These are phyloP conservation scores for Logfia minima DNA, from an alignment of 129 eudicot species.

Conservation along the genomic window DNA sequence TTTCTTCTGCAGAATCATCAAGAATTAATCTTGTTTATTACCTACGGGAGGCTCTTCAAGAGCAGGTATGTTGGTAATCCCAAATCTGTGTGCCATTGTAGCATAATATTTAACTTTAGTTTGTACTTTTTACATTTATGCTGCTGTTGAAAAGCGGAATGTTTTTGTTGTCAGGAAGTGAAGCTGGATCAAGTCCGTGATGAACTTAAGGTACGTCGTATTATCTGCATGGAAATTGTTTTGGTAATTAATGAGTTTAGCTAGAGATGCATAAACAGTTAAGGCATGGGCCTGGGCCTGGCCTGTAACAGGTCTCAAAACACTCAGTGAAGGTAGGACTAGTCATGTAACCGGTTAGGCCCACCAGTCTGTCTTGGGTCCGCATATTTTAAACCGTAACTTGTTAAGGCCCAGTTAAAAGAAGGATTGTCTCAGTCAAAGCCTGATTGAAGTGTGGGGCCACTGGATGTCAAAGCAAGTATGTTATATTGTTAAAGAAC, in stretches of 20 bases:
- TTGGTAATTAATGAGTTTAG: neutral
- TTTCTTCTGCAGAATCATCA: conserved; percentile 62
- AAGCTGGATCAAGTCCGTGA: conserved; percentile 67
- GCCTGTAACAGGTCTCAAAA: neutral
- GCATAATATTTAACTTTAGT: neutral
- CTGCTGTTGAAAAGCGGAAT: neutral
- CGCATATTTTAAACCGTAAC: neutral
- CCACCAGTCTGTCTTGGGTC: neutral
- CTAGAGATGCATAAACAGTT: neutral
- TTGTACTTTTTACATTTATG: neutral
- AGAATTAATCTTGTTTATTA: conserved; percentile 73
- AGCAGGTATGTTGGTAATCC: conserved; percentile 61
- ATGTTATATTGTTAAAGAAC: no score
- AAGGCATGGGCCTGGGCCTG: neutral
- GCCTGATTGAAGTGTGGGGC: neutral
- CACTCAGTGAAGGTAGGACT: neutral
- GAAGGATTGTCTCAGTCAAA: neutral
- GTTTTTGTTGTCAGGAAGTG: conserved; percentile 53
- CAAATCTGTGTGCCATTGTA: neutral
- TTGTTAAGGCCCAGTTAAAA: neutral
- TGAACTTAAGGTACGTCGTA: conserved; percentile 67
- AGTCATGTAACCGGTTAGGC: neutral
- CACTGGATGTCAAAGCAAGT: no score
- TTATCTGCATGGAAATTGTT: conserved; percentile 1
- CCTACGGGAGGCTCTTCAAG: conserved; percentile 74